A percentile compares a stretch with the other conserved stretches of the same genome.
These are phyloP conservation scores for Tricholoma matsutake DNA, from an alignment of 768 basidiomycete species.

Conservation along the genomic window DNA sequence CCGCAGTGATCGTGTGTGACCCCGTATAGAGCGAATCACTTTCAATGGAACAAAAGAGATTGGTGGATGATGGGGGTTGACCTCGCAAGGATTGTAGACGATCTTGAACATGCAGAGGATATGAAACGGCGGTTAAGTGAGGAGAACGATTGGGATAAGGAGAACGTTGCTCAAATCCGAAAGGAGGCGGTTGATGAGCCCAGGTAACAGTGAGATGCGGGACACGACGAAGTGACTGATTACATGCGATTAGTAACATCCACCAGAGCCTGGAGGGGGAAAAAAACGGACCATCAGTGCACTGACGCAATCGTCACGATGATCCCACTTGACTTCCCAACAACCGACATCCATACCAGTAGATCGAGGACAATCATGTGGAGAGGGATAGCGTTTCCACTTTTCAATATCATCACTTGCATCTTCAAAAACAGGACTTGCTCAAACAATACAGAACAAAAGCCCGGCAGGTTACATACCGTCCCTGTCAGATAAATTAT, in stretches of 20 bases:
- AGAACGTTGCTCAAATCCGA: slow-evolving; percentile 15
- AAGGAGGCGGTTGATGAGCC: slow-evolving; percentile 59
- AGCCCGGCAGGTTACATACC: slow-evolving; percentile 10
- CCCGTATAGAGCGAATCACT: neutral
- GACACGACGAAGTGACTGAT: slow-evolving; percentile 64
- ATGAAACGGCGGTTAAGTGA: slow-evolving; percentile 9
- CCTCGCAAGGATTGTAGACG: slow-evolving; percentile 10
- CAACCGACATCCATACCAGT: slow-evolving; percentile 54
- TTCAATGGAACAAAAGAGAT: slow-evolving; percentile 4
- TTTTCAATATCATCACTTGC: slow-evolving; percentile 6
- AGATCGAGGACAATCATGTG: slow-evolving; percentile 57
- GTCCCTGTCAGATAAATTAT: slow-evolving; percentile 14
- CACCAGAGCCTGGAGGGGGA: neutral
- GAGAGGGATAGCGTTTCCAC: slow-evolving; percentile 37
- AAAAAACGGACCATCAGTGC: slow-evolving; percentile 58
- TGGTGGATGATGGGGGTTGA: slow-evolving; percentile 6
- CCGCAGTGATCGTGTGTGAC: neutral
- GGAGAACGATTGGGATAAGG: slow-evolving; percentile 11
- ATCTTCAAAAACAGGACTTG: neutral
- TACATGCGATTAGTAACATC: slow-evolving; percentile 1
- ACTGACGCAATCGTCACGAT: slow-evolving; percentile 70
- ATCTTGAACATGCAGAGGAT: slow-evolving; percentile 31
- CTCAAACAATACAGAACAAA: neutral
- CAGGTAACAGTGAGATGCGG: slow-evolving; percentile 76
- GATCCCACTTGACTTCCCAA: slow-evolving; percentile 80